Evolutionary conservation across 2,329 filamentous ascomycete species (phyloP), one percentile per base, ranked within the genome.

Genomic region (Aaosphaeria pasadenensis): DNA sequence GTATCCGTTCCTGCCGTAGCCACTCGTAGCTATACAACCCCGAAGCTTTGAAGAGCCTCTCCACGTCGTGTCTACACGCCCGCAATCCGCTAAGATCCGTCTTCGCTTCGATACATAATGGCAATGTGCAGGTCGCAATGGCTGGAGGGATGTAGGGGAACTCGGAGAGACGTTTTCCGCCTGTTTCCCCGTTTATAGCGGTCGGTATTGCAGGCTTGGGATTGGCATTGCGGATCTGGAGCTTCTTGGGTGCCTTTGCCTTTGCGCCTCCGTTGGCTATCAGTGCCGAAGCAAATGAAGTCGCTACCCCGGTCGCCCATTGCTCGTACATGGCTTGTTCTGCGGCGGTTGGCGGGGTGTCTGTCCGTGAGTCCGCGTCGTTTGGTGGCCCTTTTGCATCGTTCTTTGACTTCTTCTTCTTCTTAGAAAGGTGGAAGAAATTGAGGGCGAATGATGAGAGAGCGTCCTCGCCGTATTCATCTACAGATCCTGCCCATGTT

Each of bases 51-150:
- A 69, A 45, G 6, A 69, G 39, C 5, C 43, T 47, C 45, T 69
- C 67, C 1, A 70, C 59, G 24, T 70, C 67, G 38, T 70, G 67
- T 43, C 58, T 61, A 44, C 67, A 70, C 2, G 67, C 65, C 9
- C 59, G 54, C 24, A 70, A 52, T 5, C 65, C 55, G 3, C 45
- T 28, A 0, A 55, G 48, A 7, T 63, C 58, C 3, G 56, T 33
- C 38, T 69, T 69, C 32, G 56, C 46, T 1, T 55, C 32, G 1
- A 51, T 39, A 45, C 67, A 70, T 1, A 55, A 39, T 2, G 59
- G 52, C 0, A 62, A 49, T 2, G 45, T 28, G 47, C 66, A 70
- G 0, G 46, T 56, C 3, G 63, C 61, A 2, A 58, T 30, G 1
- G 54, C 42, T 1, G 44, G 17, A 6, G 67, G 67, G 1, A 67